Conservation (phyloP, 2,329 filamentous ascomycete genomes). For the Torrubiella hemipterigena region DNA sequence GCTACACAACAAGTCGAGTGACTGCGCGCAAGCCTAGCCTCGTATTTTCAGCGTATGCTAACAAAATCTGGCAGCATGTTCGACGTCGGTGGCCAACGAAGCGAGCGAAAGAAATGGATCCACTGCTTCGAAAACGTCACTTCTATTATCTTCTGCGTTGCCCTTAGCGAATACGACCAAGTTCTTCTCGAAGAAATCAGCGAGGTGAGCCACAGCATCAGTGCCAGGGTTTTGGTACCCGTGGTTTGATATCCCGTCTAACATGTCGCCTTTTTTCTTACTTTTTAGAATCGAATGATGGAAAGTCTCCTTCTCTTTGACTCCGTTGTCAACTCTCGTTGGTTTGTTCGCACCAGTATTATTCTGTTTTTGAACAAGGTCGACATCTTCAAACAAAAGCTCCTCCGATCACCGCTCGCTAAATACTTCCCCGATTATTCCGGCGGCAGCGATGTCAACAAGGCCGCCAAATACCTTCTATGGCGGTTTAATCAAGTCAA, state of each 20-base stretch:
- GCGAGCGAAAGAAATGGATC: conserved; percentile 99
- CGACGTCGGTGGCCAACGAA: conserved; percentile 92
- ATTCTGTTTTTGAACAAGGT: conserved; percentile 99
- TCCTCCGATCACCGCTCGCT: conserved; percentile 74
- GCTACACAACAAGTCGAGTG: too few relatives aligned
- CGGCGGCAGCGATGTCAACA: conserved; percentile 93
- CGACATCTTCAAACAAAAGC: conserved; percentile 93
- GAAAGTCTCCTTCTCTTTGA: conserved; percentile 93
- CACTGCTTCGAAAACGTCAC: conserved; percentile 99
- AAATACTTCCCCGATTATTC: conserved; percentile 99
- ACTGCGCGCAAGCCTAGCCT: not conserved
- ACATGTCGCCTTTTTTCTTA: not conserved
- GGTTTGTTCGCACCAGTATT: conserved; percentile 98
- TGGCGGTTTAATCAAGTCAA: conserved; percentile 99
- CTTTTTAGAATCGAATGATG: conserved; percentile 90
- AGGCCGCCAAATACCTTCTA: conserved; percentile 91
- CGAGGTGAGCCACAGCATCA: conserved; percentile 54
- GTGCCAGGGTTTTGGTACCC: conserved; percentile 9
- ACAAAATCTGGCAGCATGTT: conserved; percentile 64
- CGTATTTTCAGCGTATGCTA: not conserved
- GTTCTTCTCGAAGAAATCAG: conserved; percentile 93
- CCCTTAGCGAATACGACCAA: conserved; percentile 96
- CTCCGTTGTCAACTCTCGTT: conserved; percentile 95
- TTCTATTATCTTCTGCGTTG: conserved; percentile 98
- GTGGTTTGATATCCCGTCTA: conserved; percentile 1